Base-by-base conservation (phyloP, 2,329 filamentous ascomycete genomes). In the Lachnum nothofagi region DNA sequence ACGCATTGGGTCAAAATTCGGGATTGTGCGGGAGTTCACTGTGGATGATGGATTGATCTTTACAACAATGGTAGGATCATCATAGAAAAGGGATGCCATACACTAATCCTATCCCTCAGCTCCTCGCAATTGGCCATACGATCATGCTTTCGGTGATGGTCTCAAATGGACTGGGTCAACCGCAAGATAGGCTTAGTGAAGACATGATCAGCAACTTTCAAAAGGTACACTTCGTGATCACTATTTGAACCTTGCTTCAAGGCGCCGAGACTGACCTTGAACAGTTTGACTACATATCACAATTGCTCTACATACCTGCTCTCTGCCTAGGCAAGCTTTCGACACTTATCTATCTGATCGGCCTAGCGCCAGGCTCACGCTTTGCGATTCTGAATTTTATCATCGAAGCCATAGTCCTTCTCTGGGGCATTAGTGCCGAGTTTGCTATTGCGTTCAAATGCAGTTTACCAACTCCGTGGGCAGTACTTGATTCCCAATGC, bases 361-460 rank as follows among this genome's bases (percentile, higher is more conserved):
- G 57, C 25, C 45, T 60, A 14, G 56, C 57, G 5, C 51, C 46
- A 41, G 46, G 50, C 19, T 52, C 46, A 29, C 17, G 16, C 9
- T 55, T 53, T 31, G 54, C 44, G 12, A 42, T 49, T 17, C 25
- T 58, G 14, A 60, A 59, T 17, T 25, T 48, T 17, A 41, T 40
- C 5, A 38, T 52, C 1, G 49, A 52, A 24, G 48, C 27, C n/a
- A 31, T 61, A 7, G 44, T 60, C 17, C 38, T 42, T 8, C n/a
- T 52, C 3, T 63, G 60, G 60, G 57, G 51, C 9, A 8, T 62
- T 39, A 44, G 40, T 14, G 46, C 60, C 4, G 43, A 57, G 19
- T 52, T 63, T 41, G 50, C 56, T 4, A 45, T 59, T 29, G 53
- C 54, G 8, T 56, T 64, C 25, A 62, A 65, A 49, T 65, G 62